Evolutionary conservation across 2,329 filamentous ascomycete species (phyloP), one percentile per base, ranked within the genome.

Genomic region (Myrmaecium sp.): DNA sequence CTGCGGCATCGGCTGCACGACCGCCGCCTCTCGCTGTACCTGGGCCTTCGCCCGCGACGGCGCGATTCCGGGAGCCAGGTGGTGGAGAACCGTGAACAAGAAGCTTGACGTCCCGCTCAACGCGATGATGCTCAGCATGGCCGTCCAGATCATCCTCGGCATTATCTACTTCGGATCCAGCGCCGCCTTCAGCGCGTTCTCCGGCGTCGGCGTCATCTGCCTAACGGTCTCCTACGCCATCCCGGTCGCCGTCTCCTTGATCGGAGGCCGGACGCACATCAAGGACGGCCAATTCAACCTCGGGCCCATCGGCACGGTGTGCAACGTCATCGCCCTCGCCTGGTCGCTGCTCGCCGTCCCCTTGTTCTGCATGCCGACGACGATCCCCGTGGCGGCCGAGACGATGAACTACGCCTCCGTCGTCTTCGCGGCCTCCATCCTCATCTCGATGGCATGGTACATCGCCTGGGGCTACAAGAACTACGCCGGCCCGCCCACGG

Each of bases 331-430:
- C 32, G 58, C 74, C n/a, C 47, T 77, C 19, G 59, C 34, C 23
- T 81, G 75, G 75, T 74, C 69, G 29, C 38, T 62, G 9, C 62
- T 82, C 28, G 74, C 72, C 18, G 66, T 80, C 27, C 74, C 75
- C 1, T 64, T 81, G 10, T 81, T 81, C 59, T 81, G 70, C 51
- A 77, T 78, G 70, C 75, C 74, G 1, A 63, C 69, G 0, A 51
- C 51, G 22, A 54, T 77, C n/a, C 69, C 69, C 5, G 69, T 76
- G 20, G 63, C 60, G 1, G 49, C 62, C 5, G 44, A 52, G 11
- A 62, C 57, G 20, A 74, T 80, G 59, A 82, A 82, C 59, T 82
- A 79, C 48, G 75, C 74, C 2, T 70, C 70, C 9, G 75, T 72
- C 17, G 75, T 82, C n/a, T 79, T 81, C 38, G 64, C 74, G 14